Percentiles rank a stretch among this genome's conserved stretches.
These are phyloP conservation scores for Prunus yedoensis DNA, from an alignment of 331 rosid species.

Conservation along the genomic window DNA sequence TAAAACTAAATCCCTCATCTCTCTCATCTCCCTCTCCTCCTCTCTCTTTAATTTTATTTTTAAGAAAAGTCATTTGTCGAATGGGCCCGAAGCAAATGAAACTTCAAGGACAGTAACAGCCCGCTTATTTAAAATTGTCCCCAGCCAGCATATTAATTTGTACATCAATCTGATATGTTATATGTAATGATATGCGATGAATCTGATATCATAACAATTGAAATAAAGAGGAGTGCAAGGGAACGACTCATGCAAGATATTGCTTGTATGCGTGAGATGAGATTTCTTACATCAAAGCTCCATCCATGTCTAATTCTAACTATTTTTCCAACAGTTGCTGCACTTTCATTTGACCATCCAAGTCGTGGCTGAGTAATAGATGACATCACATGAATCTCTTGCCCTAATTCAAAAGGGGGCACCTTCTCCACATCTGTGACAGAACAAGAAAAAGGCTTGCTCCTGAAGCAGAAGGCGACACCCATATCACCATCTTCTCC, in stretches of 20 bases:
- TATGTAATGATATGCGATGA: not conserved
- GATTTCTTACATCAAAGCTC: constrained; percentile 81
- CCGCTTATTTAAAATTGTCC: not conserved
- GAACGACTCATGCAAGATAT: constrained; percentile 16
- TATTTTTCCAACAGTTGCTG: constrained; percentile 87
- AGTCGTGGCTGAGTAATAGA: constrained; percentile 84
- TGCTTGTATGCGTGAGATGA: constrained; percentile 3
- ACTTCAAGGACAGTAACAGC: not conserved
- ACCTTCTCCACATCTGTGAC: constrained; percentile 95
- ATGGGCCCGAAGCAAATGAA: not conserved
- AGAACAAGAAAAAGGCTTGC: constrained; percentile 85
- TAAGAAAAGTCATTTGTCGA: not conserved
- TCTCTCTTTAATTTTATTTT: not conserved
- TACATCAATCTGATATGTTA: not conserved
- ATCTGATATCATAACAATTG: not conserved
- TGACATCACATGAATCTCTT: constrained; percentile 75
- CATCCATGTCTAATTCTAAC: constrained; percentile 93
- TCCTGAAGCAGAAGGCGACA: constrained; percentile 97
- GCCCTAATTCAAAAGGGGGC: constrained; percentile 85
- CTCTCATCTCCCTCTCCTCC: not conserved
- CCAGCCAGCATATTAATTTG: not conserved
- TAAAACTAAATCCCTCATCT: not conserved
- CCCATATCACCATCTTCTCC: constrained; percentile 94
- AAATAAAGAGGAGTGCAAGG: not conserved
- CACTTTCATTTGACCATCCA: constrained; percentile 96